Conservation (phyloP, 2,329 filamentous ascomycete genomes). For the Colletotrichum sp. region DNA sequence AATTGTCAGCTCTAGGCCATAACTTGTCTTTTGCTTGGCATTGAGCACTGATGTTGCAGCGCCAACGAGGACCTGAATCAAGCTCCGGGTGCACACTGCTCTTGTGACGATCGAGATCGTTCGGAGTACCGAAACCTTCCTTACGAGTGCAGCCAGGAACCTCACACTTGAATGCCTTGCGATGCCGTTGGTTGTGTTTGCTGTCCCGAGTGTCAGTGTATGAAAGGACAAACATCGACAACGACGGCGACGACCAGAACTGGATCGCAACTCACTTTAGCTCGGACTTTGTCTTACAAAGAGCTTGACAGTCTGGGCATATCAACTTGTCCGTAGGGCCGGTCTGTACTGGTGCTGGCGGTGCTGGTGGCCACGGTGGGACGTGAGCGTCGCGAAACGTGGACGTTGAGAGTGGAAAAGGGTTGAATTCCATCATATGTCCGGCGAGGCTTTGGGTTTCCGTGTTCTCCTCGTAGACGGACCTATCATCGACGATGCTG, state of each 20-base stretch:
- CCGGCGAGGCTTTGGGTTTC: constrained; percentile 45
- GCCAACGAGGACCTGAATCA: constrained; percentile 57
- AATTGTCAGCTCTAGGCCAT: constrained; percentile 88
- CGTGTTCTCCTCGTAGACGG: constrained; percentile 45
- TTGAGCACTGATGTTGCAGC: constrained; percentile 56
- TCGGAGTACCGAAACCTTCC: constrained; percentile 77
- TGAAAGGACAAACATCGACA: not conserved
- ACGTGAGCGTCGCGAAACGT: not conserved
- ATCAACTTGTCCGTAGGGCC: constrained; percentile 23
- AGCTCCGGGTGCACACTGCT: constrained; percentile 69
- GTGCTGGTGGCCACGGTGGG: not conserved
- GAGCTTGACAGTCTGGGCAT: constrained; percentile 45
- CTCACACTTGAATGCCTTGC: constrained; percentile 69
- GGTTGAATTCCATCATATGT: constrained; percentile 35
- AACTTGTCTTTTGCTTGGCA: constrained; percentile 69
- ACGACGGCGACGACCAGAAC: not conserved
- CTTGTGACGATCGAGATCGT: constrained; percentile 82
- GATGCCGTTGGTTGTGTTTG: constrained; percentile 77
- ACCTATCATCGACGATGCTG: constrained; percentile 49
- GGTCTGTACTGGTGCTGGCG: constrained; percentile 1
- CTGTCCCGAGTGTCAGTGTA: constrained; percentile 47
- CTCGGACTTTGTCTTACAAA: constrained; percentile 58
- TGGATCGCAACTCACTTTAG: constrained; percentile 49
- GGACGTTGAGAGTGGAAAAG: not conserved
- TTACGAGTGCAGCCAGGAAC: constrained; percentile 59